Evolutionary conservation across 495 filamentous ascomycete genomes (phyloP), one percentile per base, ranked within the genome.

Genomic region (Podospora bellae-mahoneyi): DNA sequence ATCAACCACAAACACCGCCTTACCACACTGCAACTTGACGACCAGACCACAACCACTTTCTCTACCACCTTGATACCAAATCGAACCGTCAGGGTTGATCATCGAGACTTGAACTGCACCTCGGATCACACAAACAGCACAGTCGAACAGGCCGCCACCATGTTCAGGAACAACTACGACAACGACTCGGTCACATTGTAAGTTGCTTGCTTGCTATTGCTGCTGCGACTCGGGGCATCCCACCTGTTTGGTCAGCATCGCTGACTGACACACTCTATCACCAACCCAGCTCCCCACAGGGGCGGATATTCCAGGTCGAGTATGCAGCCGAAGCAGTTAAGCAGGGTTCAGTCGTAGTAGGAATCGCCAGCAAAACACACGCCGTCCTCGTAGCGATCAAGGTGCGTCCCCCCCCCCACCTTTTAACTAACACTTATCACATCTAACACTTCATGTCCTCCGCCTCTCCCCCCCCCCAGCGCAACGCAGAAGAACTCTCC

Each of bases 141-240:
- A 48, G 39, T 32, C 39, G 15, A 63, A 61, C 19, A 5, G 48
- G 34, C 56, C 64, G 70, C 67, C 82, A 88, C 76, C 68, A 99
- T 99, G 95, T 99, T 99, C 85, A 88, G 95, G 82, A 99, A 99
- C 84, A 97, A 98, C 82, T 99, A 99, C 86, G 95, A 99, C 83
- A 99, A 98, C 87, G 95, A 99, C 84, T 94, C 93, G 44, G 94
- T 99, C 81, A 99, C 95, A 83, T 99, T 98, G 94, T 97, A 86
- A 82, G 87, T 80, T 72, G 68, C 64, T 48, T 23, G 58, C 56
- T 27, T 72, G 68, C 64, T 48, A 39, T n/a, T 53, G 60, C 28
- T 23, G 58, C 56, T 27, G 64, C 53, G 48, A 65, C 60, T 64
- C 20, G 15, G 53, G 56, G 62, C 55, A 30, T 65, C 20, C 62